Percentiles rank a stretch among this genome's conserved stretches.
Evolutionary conservation across 2,329 filamentous ascomycete genomes (phyloP).

Genomic region (Colletotrichum sp.): DNA sequence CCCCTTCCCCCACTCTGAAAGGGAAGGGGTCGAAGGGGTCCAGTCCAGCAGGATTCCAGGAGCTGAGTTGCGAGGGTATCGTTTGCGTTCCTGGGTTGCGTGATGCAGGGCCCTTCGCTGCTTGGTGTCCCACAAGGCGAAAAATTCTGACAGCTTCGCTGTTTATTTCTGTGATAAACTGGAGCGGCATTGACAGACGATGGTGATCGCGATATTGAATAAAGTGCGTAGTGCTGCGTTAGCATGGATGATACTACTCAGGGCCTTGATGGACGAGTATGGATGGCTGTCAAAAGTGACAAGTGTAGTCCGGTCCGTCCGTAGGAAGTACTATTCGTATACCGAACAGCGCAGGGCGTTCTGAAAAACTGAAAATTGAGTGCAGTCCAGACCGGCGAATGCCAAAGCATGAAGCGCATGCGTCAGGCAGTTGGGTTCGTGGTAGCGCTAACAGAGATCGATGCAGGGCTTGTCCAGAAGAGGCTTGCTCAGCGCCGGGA

Average conservation of each 20-base stretch:
- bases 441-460: neutral
- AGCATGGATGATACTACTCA: neutral
- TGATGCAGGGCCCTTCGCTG: neutral
- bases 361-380: neutral
- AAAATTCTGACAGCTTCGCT: neutral
- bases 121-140: neutral
- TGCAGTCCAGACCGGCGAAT: neutral
- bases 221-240: neutral
- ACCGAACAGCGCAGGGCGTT: neutral
- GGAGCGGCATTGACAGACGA: neutral
- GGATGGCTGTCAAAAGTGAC: neutral
- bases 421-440: neutral
- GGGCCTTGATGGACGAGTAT: neutral
- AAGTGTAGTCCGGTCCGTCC: neutral
- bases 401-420: neutral
- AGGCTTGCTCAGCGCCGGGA: neutral
- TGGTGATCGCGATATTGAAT: neutral
- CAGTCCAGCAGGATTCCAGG: neutral
- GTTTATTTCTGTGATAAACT: neutral
- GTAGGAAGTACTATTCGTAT: neutral
- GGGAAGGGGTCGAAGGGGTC: neutral
- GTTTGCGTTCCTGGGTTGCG: neutral
- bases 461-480: neutral
- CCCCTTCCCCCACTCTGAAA: neutral
- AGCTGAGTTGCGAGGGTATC: neutral